A percentile compares a stretch with the other conserved stretches of the same genome.
Evolutionary conservation across 192 early-diverging fungal species (phyloP).

Genomic region (Jimgerdemannia lactiflua): DNA sequence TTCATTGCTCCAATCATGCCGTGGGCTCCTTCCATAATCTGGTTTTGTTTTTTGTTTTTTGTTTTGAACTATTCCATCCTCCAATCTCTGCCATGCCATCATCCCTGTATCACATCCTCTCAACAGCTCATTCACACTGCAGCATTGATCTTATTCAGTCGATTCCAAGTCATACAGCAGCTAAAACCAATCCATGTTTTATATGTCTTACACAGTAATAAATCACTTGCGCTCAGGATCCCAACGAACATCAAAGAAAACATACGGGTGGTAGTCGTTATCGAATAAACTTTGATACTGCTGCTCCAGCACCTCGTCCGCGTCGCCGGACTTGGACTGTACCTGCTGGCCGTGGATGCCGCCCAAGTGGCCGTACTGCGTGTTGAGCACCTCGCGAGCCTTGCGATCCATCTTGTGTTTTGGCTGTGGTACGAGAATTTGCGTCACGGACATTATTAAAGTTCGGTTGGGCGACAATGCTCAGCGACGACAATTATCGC

Average conservation of each 20-base stretch:
- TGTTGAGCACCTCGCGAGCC: constrained; percentile 71
- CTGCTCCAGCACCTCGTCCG: constrained; percentile 72
- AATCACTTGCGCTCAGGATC: constrained; percentile 20
- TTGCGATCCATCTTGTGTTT: constrained; percentile 81
- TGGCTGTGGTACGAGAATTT: constrained; percentile 28
- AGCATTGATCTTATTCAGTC: no score
- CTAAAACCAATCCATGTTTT: background rate
- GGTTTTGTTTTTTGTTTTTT: no score
- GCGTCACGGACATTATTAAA: constrained; percentile 14
- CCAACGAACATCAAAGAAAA: constrained; percentile 69
- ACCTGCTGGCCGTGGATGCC: constrained; percentile 53
- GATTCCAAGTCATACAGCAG: background rate
- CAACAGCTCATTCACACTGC: no score
- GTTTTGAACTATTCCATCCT: no score
- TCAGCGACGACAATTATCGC: constrained; percentile 2
- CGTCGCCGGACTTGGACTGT: constrained; percentile 28
- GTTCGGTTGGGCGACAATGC: no score
- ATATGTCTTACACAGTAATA: background rate
- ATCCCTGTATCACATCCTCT: no score
- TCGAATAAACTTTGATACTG: constrained; percentile 83
- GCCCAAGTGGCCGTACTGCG: constrained; percentile 83
- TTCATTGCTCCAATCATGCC: no score
- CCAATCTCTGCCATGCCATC: no score
- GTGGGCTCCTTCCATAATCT: no score
- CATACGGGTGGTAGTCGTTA: constrained; percentile 92